Evolutionary conservation across 1,284 basidiomycete genomes (phyloP), one percentile per base, ranked within the genome.

Genomic region (Boletus mariae): DNA sequence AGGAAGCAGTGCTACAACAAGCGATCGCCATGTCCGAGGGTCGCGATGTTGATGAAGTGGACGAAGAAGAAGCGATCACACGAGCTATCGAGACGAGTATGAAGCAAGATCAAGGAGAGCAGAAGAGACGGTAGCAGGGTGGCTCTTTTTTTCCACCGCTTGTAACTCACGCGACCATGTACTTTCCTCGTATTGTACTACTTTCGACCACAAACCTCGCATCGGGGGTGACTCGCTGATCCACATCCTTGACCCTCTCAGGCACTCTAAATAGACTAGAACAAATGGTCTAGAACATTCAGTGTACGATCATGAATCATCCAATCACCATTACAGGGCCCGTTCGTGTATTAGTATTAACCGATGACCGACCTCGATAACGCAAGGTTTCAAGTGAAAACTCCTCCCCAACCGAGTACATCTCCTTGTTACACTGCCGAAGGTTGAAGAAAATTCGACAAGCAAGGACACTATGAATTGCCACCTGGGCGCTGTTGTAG

Each of bases 1-100:
- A 92, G 47, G 83, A 84, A 15, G 80, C 80, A 5, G 71, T 89
- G 65, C 74, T 89, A 20, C 78, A 80, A 59, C 77, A 82, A 61
- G 87, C 87, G 29, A 65, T 89, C 31, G 80, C 79, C 34, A 67
- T 85, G 76, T 80, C 84, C 1, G 67, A 75, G 47, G 67, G 68
- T 38, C 71, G 72, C 54, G 78, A 78, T 0, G 75, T 76, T 2
- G 75, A 76, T 4, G 76, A 77, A 13, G 75, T 77, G 51, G 79
- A 78, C 51, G 79, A 82, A 56, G 80, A 83, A 56, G 78, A 76
- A 12, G 80, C 76, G 6, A 82, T 82, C 63, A 74, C 77, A 43
- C 71, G 74, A 42, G 81, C 80, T n/a, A 83, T 80, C 56, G 75
- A 74, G 63, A 82, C 79, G 81, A 83, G 78, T 58, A 80, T 79